Base-by-base conservation (phyloP, 306 rosid species). In the Glycyrrhiza uralensis region DNA sequence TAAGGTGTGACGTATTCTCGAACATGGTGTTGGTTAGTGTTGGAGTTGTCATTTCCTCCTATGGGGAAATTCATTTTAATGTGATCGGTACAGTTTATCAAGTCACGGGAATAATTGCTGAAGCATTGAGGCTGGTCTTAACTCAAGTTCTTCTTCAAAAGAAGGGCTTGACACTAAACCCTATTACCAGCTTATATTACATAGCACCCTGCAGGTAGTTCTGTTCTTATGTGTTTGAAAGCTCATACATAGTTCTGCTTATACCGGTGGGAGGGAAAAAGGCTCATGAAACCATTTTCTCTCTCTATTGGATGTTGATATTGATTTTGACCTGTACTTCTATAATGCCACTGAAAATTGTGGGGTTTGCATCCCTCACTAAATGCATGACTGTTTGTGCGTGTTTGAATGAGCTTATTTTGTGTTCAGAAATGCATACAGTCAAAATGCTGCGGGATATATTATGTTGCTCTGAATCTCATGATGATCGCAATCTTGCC, bases 191-290 rank as follows among this genome's bases (percentile, higher is more conserved):
- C 86, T 84, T 95, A 80, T 95, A 95, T 73, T 95, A 95, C 80
- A 92, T 95, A 79, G 99, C 99, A 74, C 99, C 99, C 30, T 95
- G 99, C 97, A 95, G 99, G 99, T 95, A 92, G 71, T 15, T 82
- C 45, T 22, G 52, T 64, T 75, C 32, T 60, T 23, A 12, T 39
- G 57, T 41, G 42, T 74, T 38, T 60, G 39, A 60, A 66, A 44
- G 18, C 57, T 5, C 61, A 5, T 36, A 19, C 54, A 13, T 64
- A 55, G 57, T 66, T 65, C 47, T 35, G 22, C 7, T 24, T 64
- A 42, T 54, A 20, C 13, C 22, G 15, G n/a, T 18, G 32, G 52
- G 47, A 33, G 65, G 58, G 29, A 2, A 26, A 26, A 49, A 19
- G 23, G 5, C 45, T 58, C 28, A 46, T 12, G 50, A 33, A 41